Conservation (phyloP, 148 eudicot genomes). For the Cornus controversa region DNA sequence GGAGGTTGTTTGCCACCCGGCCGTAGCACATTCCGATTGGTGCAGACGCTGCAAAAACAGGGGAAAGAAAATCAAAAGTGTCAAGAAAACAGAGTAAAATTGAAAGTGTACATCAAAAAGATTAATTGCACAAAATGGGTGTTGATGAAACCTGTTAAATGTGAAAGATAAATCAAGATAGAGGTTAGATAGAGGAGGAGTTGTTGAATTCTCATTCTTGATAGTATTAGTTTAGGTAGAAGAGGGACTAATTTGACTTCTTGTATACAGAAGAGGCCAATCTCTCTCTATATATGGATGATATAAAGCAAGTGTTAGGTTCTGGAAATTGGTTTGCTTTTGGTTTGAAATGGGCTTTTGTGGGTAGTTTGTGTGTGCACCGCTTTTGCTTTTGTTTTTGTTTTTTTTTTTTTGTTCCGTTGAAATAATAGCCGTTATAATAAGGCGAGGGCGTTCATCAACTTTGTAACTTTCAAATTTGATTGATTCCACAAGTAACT, state of each 20-base stretch:
- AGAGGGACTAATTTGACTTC: background rate
- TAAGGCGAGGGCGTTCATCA: background rate
- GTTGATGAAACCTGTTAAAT: conserved; percentile 20
- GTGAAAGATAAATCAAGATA: conserved; percentile 11
- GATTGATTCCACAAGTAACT: too few species aligned
- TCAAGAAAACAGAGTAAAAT: background rate
- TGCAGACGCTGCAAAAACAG: conserved; percentile 41
- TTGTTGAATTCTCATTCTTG: conserved; percentile 10
- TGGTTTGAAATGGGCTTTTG: conserved; percentile 15
- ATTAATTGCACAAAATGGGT: background rate
- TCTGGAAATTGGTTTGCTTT: conserved; percentile 5
- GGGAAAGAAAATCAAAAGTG: background rate
- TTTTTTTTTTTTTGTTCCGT: conserved; percentile 1
- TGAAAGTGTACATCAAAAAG: background rate
- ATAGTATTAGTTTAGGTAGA: background rate
- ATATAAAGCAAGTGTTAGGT: background rate
- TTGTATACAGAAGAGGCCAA: background rate
- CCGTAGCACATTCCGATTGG: conserved; percentile 82
- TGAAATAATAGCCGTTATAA: conserved; percentile 7
- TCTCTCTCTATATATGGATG: background rate
- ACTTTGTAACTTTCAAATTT: too few species aligned
- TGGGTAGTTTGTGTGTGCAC: too few species aligned
- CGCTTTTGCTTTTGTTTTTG: too few species aligned
- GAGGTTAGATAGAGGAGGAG: conserved; percentile 14
- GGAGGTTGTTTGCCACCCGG: conserved; percentile 66